Evolutionary conservation across 257 asterid genomes (phyloP), one percentile per base, ranked within the genome.

Genomic region (Przewalskia tangutica): DNA sequence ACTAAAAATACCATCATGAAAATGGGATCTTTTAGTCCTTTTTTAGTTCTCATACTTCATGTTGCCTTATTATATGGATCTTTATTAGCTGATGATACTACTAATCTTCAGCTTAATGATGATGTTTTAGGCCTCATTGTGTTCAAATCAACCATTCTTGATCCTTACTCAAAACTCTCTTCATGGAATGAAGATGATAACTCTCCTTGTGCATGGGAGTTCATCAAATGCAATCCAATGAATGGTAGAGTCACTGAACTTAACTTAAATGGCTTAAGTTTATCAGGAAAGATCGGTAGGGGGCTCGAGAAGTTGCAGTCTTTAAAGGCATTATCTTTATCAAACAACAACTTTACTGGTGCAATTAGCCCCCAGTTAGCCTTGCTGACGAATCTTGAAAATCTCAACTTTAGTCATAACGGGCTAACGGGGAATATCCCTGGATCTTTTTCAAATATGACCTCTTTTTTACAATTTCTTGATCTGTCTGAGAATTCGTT

Each of bases 111-210:
- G 50, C 90, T 95, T 3, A 91, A 92, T 88, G 99, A 95, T 83
- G 99, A 95, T 62, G 95, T 95, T 67, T 73, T 93, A 51, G 99
- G 97, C 81, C 98, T 95, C 87, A 88, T 95, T 73, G 99, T 95
- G 51, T 91, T 95, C 92, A 93, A 95, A 80, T 89, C 98, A 36
- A 84, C 86, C 38, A 23, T 95, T n/a, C 78, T 16, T 2, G 97
- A 91, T 88, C 91, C 97, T 0, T 54, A 44, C 18, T 84, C 81
- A 0, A 58, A 85, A 78, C 90, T 95, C 18, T 84, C 60, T 1
- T 90, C 97, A 0, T 95, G 99, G 99, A 95, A 71, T 65, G 94
- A 93, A 81, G 98, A 93, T 68, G 96, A 92, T 38, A 85, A 83
- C 18, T 93, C 98, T 4, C 95, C 99, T 10, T 95, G 99, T 84